Evolutionary conservation across 2,329 filamentous ascomycete genomes (phyloP).

Genomic region (Pezizomycotina sp.): DNA sequence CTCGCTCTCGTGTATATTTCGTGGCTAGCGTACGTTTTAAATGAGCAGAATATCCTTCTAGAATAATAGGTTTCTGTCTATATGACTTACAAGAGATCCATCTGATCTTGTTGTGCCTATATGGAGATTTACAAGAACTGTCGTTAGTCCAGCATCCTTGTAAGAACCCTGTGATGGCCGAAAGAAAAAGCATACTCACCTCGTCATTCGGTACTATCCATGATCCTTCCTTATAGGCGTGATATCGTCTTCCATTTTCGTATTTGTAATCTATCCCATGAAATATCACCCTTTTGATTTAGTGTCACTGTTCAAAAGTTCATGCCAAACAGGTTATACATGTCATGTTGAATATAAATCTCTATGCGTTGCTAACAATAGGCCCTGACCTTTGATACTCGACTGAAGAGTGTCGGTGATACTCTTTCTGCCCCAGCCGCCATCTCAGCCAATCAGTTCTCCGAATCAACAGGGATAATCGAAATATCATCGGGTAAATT

Average conservation of each 20-base stretch:
- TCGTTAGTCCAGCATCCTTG: constrained; percentile 1
- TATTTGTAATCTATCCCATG: constrained; percentile 19
- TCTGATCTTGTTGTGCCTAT: constrained; percentile 20
- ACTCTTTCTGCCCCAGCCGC: no score
- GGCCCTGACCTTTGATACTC: no score
- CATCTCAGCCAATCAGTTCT: no score
- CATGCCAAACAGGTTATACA: no score
- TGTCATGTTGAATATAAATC: no score
- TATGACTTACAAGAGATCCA: constrained; percentile 16
- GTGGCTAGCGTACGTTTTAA: constrained; percentile 18
- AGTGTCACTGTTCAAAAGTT: no score
- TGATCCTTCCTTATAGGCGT: constrained; percentile 34
- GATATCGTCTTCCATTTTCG: constrained; percentile 32
- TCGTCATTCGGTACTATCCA: constrained; percentile 41
- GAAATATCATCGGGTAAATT: no score
- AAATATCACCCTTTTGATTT: no score
- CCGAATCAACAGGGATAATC: no score
- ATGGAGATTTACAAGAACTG: neutral
- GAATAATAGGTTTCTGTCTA: neutral
- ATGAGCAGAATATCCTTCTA: neutral
- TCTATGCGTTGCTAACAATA: no score
- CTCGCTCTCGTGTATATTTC: constrained; percentile 27
- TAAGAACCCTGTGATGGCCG: neutral
- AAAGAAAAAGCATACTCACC: neutral
- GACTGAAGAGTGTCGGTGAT: no score